Percentiles rank a stretch among this genome's conserved stretches.
Conservation (phyloP, 148 eudicot species). For the Silene conica region DNA sequence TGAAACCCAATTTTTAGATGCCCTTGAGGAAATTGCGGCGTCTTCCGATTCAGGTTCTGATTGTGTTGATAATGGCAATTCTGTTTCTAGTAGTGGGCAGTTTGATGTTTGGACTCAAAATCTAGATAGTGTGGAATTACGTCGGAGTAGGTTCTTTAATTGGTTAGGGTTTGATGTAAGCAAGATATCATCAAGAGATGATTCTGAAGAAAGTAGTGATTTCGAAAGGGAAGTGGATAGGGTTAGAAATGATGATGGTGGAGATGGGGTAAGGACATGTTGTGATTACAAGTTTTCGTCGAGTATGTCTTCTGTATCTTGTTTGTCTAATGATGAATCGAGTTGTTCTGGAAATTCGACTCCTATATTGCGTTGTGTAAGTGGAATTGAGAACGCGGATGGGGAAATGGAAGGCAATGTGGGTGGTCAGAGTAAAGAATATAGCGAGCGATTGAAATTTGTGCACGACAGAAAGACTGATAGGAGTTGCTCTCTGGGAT, state of each 20-base stretch:
- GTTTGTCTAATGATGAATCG: constrained; percentile 34
- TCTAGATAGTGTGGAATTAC: constrained; percentile 61
- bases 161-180: constrained; percentile 53
- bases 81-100: constrained; percentile 27
- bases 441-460: background rate
- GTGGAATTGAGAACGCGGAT: background rate
- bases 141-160: constrained; percentile 64
- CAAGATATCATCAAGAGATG: constrained; percentile 22
- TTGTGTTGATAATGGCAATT: constrained; percentile 18
- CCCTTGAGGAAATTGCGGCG: constrained; percentile 51
- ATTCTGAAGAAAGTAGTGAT: constrained; percentile 25
- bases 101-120: constrained; percentile 65
- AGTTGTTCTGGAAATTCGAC: constrained; percentile 25
- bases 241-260: constrained; percentile 33
- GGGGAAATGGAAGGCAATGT: constrained; percentile 23
- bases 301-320: constrained; percentile 41
- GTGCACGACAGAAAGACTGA: constrained; percentile 18
- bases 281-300: constrained; percentile 46
- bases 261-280: constrained; percentile 31
- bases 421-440: constrained; percentile 21
- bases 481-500: constrained; percentile 18
- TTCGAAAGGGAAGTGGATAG: constrained; percentile 30
- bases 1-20: constrained; percentile 70
- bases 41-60: constrained; percentile 31
- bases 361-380: constrained; percentile 11